Base-by-base conservation (phyloP, 192 early-diverging fungal species). In the Gonapodya sp. region DNA sequence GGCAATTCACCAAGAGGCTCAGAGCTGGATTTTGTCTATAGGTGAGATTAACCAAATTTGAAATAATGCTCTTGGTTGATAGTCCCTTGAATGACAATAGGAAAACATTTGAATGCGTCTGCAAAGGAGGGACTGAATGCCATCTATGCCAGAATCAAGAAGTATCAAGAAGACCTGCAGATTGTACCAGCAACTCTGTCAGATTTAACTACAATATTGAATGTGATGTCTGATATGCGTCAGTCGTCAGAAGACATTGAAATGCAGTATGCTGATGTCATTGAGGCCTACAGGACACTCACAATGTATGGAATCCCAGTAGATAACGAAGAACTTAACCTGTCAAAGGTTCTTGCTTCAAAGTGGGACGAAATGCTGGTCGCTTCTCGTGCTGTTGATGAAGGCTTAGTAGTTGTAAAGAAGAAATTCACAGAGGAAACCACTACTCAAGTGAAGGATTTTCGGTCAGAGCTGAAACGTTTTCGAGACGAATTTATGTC, bases 191-290 rank as follows among this genome's bases (percentile, higher is more conserved):
- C 82, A 35, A 88, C 89, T 0, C 81, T 91, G 8, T 89, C 90
- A 72, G 90, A 91, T 81, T 80, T 91, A 18, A 91, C 90, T 1
- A 89, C 88, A 84, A 89, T 91, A 35, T 80, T 91, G 73, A 89
- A 91, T 78, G 84, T 88, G 0, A 89, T 91, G 33, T 81, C 90
- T 8, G 87, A 90, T 36, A 89, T 91, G 36, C 83, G 85, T 14
- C 78, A 74, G 36, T 86, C 88, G 0, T 88, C 89, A 0, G 90
- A 91, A 82, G 88, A 91, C 77, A 82, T 90, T 32, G 90, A 91
- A 79, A 81, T 88, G 24, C 35, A 83, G 73, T 91, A 90, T 80
- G 81, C 85, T 31, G 86, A 89, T 36, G 83, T 91, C 33, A 84
- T 87, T 81, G 90, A 91, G 79, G 88, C 86, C 0, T 91, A 91